Evolutionary conservation across 169 alveolate species (phyloP).

Genomic region (Eimeria praecox): DNA sequence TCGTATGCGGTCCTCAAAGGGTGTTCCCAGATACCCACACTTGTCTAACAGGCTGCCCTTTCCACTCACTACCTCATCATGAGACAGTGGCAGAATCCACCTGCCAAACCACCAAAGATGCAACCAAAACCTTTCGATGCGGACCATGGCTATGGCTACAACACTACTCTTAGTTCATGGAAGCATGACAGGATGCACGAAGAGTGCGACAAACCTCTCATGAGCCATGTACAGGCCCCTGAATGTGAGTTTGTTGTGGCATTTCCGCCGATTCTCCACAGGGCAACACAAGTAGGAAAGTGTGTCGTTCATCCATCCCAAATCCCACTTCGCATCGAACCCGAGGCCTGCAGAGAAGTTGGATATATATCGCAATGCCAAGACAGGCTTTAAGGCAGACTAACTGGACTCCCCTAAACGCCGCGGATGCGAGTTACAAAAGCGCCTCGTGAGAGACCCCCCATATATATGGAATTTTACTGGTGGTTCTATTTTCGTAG

Average conservation of each 20-base stretch:
- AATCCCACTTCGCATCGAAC: conserved; percentile 89
- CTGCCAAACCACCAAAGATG: neutral
- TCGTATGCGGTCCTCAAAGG: conserved; percentile 86
- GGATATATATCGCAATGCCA: neutral
- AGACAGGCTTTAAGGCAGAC: neutral
- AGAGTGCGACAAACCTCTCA: conserved; percentile 76
- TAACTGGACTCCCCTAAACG: no score
- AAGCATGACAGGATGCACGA: neutral
- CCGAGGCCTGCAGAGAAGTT: conserved; percentile 83
- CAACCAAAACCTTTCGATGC: neutral
- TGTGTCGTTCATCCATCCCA: conserved; percentile 90
- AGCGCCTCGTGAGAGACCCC: neutral
- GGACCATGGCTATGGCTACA: neutral
- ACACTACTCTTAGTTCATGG: neutral
- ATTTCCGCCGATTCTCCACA: conserved; percentile 78
- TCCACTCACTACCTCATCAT: conserved; percentile 89
- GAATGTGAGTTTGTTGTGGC: conserved; percentile 87
- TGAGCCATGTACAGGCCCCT: conserved; percentile 89
- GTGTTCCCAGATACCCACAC: conserved; percentile 87
- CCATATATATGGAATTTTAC: neutral
- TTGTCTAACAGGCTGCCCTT: conserved; percentile 87
- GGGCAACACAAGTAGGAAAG: conserved; percentile 86
- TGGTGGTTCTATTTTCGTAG: neutral
- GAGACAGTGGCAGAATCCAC: conserved; percentile 87
- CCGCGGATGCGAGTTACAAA: neutral